phyloP scores from a whole-genome alignment of 1,139 yeast species.

The Pichia inconspicua region DNA sequence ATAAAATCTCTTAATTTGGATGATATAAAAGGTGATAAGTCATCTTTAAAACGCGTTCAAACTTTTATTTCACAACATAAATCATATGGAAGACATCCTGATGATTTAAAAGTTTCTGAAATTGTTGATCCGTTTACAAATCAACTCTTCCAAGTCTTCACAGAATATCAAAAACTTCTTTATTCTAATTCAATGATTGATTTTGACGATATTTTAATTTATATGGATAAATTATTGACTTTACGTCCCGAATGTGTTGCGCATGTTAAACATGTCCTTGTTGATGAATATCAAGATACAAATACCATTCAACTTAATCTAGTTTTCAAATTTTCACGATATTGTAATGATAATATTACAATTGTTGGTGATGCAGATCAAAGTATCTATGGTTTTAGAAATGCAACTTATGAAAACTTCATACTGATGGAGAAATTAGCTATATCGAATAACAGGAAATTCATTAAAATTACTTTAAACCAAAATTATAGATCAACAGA shows the following conservation, averaged over 20 bases:
- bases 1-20: constrained; percentile 22
- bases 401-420: constrained; percentile 69
- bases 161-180: constrained; percentile 45
- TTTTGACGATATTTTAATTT: constrained; percentile 74
- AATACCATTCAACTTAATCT: constrained; percentile 67
- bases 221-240: constrained; percentile 44
- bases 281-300: constrained; percentile 95
- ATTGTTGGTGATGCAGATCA: constrained; percentile 97
- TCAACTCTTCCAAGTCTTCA: constrained; percentile 32
- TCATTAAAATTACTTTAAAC: constrained; percentile 35
- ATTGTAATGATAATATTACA: constrained; percentile 47
- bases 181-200: constrained; percentile 44
- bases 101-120: constrained; percentile 27
- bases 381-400: constrained; percentile 81
- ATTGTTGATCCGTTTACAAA: constrained; percentile 1
- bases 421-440: constrained; percentile 46
- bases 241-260: constrained; percentile 39
- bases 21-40: constrained; percentile 22
- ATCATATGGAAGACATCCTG: constrained; percentile 24
- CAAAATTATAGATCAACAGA: constrained; percentile 79
- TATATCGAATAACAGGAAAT: constrained; percentile 23
- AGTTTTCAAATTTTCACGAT: constrained; percentile 43
- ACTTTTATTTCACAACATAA: constrained; percentile 11
- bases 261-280: constrained; percentile 60
- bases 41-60: neutral